Conservation (phyloP, 2,329 filamentous ascomycete species). For the Chaetomium olivaceum region DNA sequence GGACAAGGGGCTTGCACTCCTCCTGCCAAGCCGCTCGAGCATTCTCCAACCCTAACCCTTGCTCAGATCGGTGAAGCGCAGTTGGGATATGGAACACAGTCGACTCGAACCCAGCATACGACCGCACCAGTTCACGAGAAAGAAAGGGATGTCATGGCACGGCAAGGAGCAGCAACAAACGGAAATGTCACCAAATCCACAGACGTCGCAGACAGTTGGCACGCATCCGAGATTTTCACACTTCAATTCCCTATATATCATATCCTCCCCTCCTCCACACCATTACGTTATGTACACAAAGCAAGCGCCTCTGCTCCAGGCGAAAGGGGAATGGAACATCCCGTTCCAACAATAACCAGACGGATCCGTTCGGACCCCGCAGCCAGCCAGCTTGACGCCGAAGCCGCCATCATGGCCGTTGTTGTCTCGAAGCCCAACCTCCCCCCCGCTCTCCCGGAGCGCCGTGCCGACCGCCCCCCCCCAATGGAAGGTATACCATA, state of each 20-base stretch:
- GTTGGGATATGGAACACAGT: too few relatives aligned
- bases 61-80: too few relatives aligned
- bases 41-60: too few relatives aligned
- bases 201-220: neutral
- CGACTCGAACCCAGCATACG: too few relatives aligned
- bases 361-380: neutral
- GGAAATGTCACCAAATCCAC: too few relatives aligned
- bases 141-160: too few relatives aligned
- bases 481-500: neutral
- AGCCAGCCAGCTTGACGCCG: slow-evolving; percentile 5
- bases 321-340: neutral
- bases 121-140: too few relatives aligned
- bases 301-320: neutral
- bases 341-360: neutral
- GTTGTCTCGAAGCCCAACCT: neutral
- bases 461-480: neutral
- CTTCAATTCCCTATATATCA: neutral
- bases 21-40: too few relatives aligned
- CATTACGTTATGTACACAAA: slow-evolving; percentile 18
- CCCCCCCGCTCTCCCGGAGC: neutral
- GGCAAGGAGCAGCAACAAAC: too few relatives aligned
- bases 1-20: too few relatives aligned
- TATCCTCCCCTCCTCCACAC: neutral
- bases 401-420: neutral
- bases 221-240: neutral